Conservation (phyloP, 2,329 filamentous ascomycete species). For the Talaromyces sp. region DNA sequence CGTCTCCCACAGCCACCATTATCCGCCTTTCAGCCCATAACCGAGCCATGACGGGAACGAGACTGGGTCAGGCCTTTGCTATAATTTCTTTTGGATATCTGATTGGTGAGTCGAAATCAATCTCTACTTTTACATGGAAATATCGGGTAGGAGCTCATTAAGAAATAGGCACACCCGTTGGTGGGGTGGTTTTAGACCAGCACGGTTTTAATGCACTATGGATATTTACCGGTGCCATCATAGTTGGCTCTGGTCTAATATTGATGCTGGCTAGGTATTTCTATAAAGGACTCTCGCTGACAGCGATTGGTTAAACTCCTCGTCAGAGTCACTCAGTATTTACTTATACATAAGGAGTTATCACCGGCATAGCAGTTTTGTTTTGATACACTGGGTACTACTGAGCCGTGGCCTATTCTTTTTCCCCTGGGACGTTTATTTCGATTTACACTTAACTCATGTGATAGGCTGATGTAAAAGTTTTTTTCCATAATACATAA, state of each 20-base stretch:
- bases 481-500: background rate
- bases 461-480: background rate
- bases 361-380: background rate
- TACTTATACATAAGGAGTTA: background rate
- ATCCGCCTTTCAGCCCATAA: background rate
- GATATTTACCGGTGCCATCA: slow-evolving; percentile 5
- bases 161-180: slow-evolving; percentile 6
- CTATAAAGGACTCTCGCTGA: background rate
- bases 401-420: background rate
- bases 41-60: slow-evolving; percentile 2
- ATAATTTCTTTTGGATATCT: slow-evolving; percentile 7
- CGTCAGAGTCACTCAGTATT: background rate
- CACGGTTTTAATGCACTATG: slow-evolving; percentile 5
- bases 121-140: background rate
- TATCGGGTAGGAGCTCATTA: background rate
- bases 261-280: background rate
- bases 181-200: slow-evolving; percentile 7
- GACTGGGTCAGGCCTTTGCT: slow-evolving; percentile 5
- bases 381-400: background rate
- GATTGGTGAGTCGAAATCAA: slow-evolving; percentile 1
- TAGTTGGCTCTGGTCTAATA: background rate
- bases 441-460: background rate
- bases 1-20: background rate
- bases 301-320: background rate
- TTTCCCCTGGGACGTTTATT: background rate